Base-by-base conservation (phyloP, 495 filamentous ascomycete genomes). In the Wilcoxina mikolae region DNA sequence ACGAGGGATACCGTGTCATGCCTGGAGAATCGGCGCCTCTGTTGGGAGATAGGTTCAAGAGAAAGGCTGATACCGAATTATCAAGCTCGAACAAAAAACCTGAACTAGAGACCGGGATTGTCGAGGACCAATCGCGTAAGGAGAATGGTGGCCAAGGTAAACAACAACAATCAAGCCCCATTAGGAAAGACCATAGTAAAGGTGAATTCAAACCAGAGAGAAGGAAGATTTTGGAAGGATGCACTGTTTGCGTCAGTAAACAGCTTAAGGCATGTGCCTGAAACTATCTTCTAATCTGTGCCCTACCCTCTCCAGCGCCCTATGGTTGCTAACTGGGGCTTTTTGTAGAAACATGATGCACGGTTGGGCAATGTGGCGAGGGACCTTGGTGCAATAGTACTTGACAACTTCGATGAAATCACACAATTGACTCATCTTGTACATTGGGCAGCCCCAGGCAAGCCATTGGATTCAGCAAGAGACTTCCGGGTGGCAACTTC, bases 1-100 rank as follows among this genome's bases (percentile, higher is more conserved):
- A 79, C 42, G 68, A 59, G 17, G 52, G 61, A 35, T 72, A 70
- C 55, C 58, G 59, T 7, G 50, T 65, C 7, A 28, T 31, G 17
- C 49, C 29, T 15, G 5, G 12, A 9, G 49, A 23, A 27, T 11
- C 2, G 25, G 15, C 12, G 20, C 23, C 24, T 9, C 22, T 49
- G 15, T 20, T 49, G 12, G 46, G 23, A 15, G 46, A 49, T 20
- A 49, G 12, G 12, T 49, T 49, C 27, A 58, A 54, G 26, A 39
- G 24, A 29, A 49, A 20, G 39, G 20, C n/a, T 35, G 49, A 61
- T 28, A 51, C 15, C 15, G 28, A 55, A 9, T n/a, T 12, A 4
- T 9, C 17, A 9, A 20, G 39, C 39, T 11, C 45, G 45, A 26
- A 23, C 24, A 26, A 31, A 28, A 4, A 23, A 23, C 11, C 4